A percentile compares a stretch with the other conserved stretches of the same genome.
Conservation (phyloP, 345 rosid genomes). For the Hibiscus trionum region DNA sequence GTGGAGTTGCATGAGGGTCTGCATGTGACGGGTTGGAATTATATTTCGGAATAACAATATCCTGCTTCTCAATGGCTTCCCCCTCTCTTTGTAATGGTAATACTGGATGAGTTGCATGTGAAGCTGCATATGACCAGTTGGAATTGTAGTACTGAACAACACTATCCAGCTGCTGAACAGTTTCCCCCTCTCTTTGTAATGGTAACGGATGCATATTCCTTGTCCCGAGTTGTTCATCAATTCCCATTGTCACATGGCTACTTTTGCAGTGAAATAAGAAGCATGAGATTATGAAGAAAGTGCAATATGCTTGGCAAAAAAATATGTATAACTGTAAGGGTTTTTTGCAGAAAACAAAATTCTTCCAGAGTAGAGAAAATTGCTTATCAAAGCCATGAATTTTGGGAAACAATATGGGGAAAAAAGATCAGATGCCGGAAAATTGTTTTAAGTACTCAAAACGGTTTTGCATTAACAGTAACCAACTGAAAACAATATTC, state of each 20-base stretch:
- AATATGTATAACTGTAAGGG: not conserved
- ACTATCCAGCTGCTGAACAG: slow-evolving; percentile 19
- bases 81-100: slow-evolving; percentile 21
- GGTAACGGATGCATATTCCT: slow-evolving; percentile 16
- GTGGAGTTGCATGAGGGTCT: slow-evolving; percentile 8
- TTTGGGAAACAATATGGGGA: not conserved
- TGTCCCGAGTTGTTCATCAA: slow-evolving; percentile 2
- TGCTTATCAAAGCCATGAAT: not conserved
- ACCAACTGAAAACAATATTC: not conserved
- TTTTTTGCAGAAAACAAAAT: not conserved
- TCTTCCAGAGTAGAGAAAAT: not conserved
- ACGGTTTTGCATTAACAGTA: not conserved
- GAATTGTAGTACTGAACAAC: slow-evolving; percentile 13
- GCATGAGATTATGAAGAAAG: not conserved
- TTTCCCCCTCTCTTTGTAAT: slow-evolving; percentile 23
- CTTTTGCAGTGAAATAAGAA: not conserved
- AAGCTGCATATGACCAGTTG: not conserved
- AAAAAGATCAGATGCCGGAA: not conserved
- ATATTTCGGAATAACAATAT: slow-evolving; percentile 12
- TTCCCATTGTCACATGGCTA: not conserved
- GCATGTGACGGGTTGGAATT: slow-evolving; percentile 12
- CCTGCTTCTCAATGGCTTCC: slow-evolving; percentile 21
- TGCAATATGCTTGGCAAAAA: not conserved
- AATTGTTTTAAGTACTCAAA: not conserved
- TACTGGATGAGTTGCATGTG: too few species aligned